A percentile compares a stretch with the other conserved stretches of the same genome.
These are phyloP conservation scores for Boehmeria nivea DNA, from an alignment of 306 rosid species.

Conservation along the genomic window DNA sequence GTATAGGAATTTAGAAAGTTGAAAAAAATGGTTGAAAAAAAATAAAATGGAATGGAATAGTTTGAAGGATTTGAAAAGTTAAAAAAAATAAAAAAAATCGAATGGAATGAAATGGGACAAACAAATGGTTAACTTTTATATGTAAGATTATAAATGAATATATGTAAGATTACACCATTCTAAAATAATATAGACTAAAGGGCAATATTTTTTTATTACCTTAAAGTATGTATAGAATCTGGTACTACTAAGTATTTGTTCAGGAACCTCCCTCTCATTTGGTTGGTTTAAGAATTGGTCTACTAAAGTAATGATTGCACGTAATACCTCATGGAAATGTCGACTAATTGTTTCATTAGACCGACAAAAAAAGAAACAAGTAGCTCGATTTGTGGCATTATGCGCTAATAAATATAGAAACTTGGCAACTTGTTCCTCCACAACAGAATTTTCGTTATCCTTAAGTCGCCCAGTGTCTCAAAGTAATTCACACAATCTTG, in stretches of 20 bases:
- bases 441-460: neutral
- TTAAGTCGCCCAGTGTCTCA: neutral
- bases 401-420: neutral
- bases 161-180: too few species aligned
- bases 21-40: too few species aligned
- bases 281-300: constrained; percentile 2
- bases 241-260: neutral
- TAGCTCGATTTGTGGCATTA: neutral
- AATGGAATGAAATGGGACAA: too few species aligned
- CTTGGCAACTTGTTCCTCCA: constrained; percentile 7
- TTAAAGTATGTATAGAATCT: too few species aligned
- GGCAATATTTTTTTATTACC: too few species aligned
- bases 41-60: too few species aligned
- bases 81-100: too few species aligned
- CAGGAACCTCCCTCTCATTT: neutral
- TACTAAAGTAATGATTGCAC: neutral
- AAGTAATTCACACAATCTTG: neutral
- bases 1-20: too few species aligned
- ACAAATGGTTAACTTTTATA: too few species aligned
- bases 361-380: neutral
- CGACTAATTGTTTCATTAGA: neutral
- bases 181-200: too few species aligned
- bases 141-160: too few species aligned
- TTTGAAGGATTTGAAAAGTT: too few species aligned
- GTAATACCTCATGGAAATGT: constrained; percentile 4